Percentiles rank a stretch among this genome's conserved stretches.
phyloP scores from a whole-genome alignment of 2,329 filamentous ascomycete species.

The Calonectria fujianensis region DNA sequence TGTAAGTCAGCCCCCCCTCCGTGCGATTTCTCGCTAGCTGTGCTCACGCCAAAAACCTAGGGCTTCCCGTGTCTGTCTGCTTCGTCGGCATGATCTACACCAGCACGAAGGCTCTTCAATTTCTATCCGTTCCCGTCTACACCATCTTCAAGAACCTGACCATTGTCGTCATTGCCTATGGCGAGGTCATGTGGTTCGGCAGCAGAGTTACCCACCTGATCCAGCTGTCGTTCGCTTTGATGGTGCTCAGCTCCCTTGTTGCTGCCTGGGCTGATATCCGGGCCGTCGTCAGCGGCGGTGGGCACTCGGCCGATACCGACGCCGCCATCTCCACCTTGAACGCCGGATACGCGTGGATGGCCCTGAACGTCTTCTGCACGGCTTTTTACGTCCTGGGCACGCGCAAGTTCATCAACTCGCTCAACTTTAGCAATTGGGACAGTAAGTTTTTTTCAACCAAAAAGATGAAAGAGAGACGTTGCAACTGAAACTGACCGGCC shows the following conservation, averaged over 20 bases:
- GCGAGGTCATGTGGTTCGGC: slow-evolving; percentile 98
- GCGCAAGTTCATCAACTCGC: too few species aligned
- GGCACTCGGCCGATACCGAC: too few species aligned
- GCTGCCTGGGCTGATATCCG: slow-evolving; percentile 83
- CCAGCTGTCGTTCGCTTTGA: slow-evolving; percentile 94
- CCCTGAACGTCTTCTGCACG: too few species aligned
- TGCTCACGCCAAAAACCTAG: slow-evolving; percentile 65
- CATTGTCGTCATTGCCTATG: slow-evolving; percentile 98
- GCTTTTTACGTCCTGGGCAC: too few species aligned
- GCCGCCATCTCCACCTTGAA: too few species aligned
- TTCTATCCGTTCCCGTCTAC: slow-evolving; percentile 97
- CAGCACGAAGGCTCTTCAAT: slow-evolving; percentile 95
- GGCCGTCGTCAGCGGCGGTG: too few species aligned
- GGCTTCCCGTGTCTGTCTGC: slow-evolving; percentile 96
- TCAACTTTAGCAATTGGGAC: too few species aligned
- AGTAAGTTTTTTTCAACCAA: too few species aligned
- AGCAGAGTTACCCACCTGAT: slow-evolving; percentile 92
- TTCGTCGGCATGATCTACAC: slow-evolving; percentile 99
- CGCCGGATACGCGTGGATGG: too few species aligned
- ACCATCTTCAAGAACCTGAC: slow-evolving; percentile 99
- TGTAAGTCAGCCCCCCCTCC: slow-evolving; percentile 74
- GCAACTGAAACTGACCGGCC: too few species aligned
- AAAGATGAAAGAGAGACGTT: too few species aligned
- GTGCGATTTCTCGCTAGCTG: too few species aligned
- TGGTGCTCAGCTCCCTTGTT: slow-evolving; percentile 95